These are phyloP conservation scores for Entomortierella lignicola DNA, from an alignment of 192 early-diverging fungal species.

Conservation along the genomic window DNA sequence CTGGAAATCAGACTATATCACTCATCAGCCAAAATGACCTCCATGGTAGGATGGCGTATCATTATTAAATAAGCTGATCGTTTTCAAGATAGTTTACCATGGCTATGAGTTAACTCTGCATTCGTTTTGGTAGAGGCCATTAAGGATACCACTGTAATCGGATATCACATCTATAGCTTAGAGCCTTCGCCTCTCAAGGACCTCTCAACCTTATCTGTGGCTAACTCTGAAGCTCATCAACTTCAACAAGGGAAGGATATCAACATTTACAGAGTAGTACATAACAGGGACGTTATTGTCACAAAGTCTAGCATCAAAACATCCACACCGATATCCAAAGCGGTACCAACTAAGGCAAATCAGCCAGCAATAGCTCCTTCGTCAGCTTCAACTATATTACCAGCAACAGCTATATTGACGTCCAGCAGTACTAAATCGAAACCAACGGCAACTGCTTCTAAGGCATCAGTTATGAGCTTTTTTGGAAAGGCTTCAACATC, in stretches of 20 bases:
- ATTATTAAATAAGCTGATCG: not conserved
- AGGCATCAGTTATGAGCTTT: constrained; percentile 35
- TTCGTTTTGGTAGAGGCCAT: constrained; percentile 8
- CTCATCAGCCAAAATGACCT: constrained; percentile 34
- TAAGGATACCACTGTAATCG: constrained; percentile 11
- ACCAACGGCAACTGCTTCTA: not conserved
- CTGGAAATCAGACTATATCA: constrained; percentile 26
- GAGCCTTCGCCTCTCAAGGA: constrained; percentile 42
- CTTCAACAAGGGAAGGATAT: constrained; percentile 49
- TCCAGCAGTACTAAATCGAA: constrained; percentile 14
- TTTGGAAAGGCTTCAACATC: constrained; percentile 36
- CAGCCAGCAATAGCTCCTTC: not conserved
- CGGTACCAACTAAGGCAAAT: not conserved
- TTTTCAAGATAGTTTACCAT: not conserved
- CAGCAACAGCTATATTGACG: not conserved
- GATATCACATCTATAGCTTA: constrained; percentile 48
- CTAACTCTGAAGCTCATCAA: constrained; percentile 26
- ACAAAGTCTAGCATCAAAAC: constrained; percentile 10
- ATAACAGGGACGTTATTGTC: constrained; percentile 14
- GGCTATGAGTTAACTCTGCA: not conserved
- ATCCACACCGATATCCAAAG: not conserved
- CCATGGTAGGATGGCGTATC: constrained; percentile 6
- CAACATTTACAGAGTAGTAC: constrained; percentile 25
- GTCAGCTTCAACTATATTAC: not conserved
- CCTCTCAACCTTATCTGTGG: constrained; percentile 22